Evolutionary conservation across 2,329 filamentous ascomycete species (phyloP), one percentile per base, ranked within the genome.

Genomic region (Claviceps pazoutovae): DNA sequence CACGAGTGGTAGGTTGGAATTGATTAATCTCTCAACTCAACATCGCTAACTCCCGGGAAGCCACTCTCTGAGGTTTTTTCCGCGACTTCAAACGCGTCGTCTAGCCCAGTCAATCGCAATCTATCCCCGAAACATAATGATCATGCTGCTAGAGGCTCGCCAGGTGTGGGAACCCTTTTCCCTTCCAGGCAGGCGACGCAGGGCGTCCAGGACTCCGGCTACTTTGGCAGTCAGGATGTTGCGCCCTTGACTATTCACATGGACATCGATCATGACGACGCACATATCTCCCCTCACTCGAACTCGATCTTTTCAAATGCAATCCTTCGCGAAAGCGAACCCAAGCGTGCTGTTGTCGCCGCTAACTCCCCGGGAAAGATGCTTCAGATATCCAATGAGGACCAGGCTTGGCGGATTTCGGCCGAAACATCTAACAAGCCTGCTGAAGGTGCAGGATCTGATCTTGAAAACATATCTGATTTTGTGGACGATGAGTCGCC

Each of bases 221-320:
- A 87, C 60, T 80, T 86, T 67, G 84, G 82, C 46, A 84, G 82
- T 59, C 80, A 83, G 58, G 67, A 71, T 39, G 54, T 68, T 11
- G 64, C 64, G 23, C 54, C 59, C 11, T 56, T 59, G 11, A 55
- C 58, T 16, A 56, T 59, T 5, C 57, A 61, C 36, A 53, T 58
- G 51, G 60, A 62, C 19, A 53, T 56, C 5, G 51, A 59, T 14
- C 46, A 51, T 3, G 58, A 59, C 14, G 55, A 60, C 14, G 57
- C 54, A 26, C 50, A 53, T 16, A 58, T 51, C 3, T 54, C 57
- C 5, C 34, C 59, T 50, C 58, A 59, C n/a, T 51, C 58, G 14
- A 56, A 46, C 21, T 52, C 53, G 1, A 51, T 57, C 37, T 56
- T 58, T 21, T 50, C 56, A 26, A 55, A 52, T 11, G 54, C 53